Evolutionary conservation across 345 rosid species (phyloP).

Genomic region (Pseudoturritis turrita): DNA sequence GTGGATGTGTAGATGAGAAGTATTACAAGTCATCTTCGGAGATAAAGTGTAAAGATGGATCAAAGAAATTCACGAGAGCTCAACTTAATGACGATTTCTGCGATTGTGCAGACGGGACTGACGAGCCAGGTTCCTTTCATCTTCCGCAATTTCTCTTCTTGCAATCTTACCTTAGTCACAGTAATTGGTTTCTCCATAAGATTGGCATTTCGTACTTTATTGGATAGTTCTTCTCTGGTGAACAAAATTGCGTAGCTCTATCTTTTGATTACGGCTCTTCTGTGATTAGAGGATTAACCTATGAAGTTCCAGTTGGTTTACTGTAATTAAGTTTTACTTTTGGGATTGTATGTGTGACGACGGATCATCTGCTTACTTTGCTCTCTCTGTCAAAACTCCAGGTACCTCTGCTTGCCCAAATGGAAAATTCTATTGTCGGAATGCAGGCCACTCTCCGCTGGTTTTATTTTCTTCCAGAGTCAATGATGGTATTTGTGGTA

Average conservation of each 20-base stretch:
- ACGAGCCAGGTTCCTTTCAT: conserved; percentile 67
- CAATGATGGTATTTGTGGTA: conserved; percentile 96
- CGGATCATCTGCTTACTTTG: neutral
- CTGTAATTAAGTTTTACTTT: neutral
- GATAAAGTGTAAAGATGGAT: conserved; percentile 79
- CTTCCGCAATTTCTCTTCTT: neutral
- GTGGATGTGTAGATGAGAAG: conserved; percentile 52
- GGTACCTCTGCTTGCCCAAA: conserved; percentile 96
- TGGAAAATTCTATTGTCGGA: conserved; percentile 79
- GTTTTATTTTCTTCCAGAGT: conserved; percentile 80
- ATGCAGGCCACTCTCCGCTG: conserved; percentile 64
- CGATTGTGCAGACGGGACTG: conserved; percentile 88
- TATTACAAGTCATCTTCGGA: conserved; percentile 66
- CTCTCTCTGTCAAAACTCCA: conserved; percentile 17
- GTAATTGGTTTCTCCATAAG: neutral
- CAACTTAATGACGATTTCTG: conserved; percentile 96
- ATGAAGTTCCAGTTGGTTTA: neutral
- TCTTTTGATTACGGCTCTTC: neutral
- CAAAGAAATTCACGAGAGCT: conserved; percentile 62
- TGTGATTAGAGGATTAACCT: neutral
- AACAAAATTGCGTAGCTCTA: neutral
- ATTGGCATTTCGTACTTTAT: neutral
- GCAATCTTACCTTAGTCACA: neutral
- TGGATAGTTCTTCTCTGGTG: neutral
- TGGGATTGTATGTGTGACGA: neutral